phyloP scores from a whole-genome alignment of 805 yeast genomes.

The Saitoella complicata region DNA sequence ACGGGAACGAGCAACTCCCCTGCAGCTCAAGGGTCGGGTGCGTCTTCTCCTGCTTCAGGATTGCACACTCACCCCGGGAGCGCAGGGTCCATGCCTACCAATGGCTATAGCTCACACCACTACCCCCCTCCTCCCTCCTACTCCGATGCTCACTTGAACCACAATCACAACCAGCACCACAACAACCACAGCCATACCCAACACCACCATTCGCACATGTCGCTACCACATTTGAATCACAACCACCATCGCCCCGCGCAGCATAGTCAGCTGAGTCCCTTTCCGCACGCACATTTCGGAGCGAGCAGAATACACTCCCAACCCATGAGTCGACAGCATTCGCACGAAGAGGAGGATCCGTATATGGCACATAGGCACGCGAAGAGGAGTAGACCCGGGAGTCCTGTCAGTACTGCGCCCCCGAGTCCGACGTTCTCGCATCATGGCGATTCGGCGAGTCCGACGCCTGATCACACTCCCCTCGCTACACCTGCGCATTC shows the following conservation, averaged over 20 bases:
- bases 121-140: background rate
- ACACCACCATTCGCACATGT: background rate
- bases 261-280: background rate
- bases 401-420: constrained; percentile 29
- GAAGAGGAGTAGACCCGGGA: constrained; percentile 26
- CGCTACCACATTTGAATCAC: background rate
- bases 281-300: too few relatives aligned
- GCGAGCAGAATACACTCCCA: background rate
- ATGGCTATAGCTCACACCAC: background rate
- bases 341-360: constrained; percentile 11
- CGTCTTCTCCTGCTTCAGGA: constrained; percentile 1
- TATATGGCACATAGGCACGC: constrained; percentile 17
- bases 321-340: background rate
- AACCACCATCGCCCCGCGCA: background rate
- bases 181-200: constrained; percentile 1
- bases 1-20: background rate
- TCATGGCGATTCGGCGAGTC: constrained; percentile 18
- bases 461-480: constrained; percentile 29
- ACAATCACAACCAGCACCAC: constrained; percentile 13
- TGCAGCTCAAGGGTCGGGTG: background rate
- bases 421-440: constrained; percentile 25
- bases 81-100: background rate
- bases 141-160: constrained; percentile 9
- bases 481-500: constrained; percentile 31
- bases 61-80: background rate